A percentile compares a stretch with the other conserved stretches of the same genome.
These are phyloP conservation scores for Tubosaeta brunneosetosa DNA, from an alignment of 768 basidiomycete species.

Conservation along the genomic window DNA sequence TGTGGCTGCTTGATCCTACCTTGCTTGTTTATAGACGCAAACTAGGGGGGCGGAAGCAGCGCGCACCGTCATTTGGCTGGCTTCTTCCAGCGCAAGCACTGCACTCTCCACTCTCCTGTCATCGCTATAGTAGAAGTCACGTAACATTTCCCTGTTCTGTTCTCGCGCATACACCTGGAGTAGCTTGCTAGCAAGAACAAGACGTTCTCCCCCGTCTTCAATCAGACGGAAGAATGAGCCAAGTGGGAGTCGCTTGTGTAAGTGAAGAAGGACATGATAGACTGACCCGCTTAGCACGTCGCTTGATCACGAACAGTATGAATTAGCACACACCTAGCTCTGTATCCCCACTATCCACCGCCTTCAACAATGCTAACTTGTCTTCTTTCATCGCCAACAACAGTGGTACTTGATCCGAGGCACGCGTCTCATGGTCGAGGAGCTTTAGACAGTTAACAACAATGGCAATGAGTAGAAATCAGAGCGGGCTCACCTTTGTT, in stretches of 20 bases:
- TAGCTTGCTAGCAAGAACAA: constrained; percentile 71
- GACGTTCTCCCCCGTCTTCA: constrained; percentile 77
- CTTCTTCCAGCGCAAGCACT: constrained; percentile 82
- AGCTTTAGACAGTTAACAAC: constrained; percentile 42
- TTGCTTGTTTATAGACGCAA: constrained; percentile 1
- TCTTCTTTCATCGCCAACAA: constrained; percentile 94
- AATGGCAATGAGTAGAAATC: background rate
- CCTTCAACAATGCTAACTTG: constrained; percentile 77
- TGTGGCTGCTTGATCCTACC: constrained; percentile 68
- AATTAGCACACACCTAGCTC: constrained; percentile 65
- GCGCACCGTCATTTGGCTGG: constrained; percentile 57
- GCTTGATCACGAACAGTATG: no score
- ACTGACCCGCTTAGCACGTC: constrained; percentile 44
- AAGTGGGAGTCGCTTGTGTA: constrained; percentile 76
- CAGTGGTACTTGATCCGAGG: constrained; percentile 92
- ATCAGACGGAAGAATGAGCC: constrained; percentile 94
- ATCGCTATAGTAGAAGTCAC: constrained; percentile 97
- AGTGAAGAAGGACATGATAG: constrained; percentile 86
- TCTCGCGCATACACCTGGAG: constrained; percentile 89
- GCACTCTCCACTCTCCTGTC: constrained; percentile 94
- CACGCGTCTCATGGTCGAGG: constrained; percentile 84
- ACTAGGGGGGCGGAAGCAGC: background rate
- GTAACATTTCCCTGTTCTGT: constrained; percentile 85
- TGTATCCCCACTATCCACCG: constrained; percentile 91
- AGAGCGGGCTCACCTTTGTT: constrained; percentile 56